Percentiles rank a stretch among this genome's conserved stretches.
These are phyloP conservation scores for Ensete ventricosum DNA, from an alignment of 176 grass and related monocot species.

Conservation along the genomic window DNA sequence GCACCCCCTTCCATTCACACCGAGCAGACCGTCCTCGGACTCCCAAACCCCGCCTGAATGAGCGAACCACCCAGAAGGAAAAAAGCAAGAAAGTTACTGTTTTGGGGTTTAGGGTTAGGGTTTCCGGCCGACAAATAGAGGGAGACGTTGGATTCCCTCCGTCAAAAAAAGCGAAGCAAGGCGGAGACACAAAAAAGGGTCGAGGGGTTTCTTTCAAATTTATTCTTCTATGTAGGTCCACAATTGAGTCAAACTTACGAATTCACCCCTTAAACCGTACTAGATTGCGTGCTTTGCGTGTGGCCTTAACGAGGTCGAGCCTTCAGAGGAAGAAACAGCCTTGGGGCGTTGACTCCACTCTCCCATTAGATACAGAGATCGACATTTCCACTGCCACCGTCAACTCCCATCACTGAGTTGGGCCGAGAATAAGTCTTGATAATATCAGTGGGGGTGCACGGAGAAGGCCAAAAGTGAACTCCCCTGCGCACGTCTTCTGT, in stretches of 20 bases:
- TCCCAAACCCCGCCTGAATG: not conserved
- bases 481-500: not conserved
- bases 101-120: not conserved
- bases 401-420: not conserved
- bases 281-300: not conserved
- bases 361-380: too few relatives aligned
- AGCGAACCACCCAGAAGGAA: not conserved
- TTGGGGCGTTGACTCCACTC: too few relatives aligned
- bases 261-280: not conserved
- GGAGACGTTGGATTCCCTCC: not conserved
- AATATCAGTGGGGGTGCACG: not conserved
- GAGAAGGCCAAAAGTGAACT: not conserved
- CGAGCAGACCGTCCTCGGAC: not conserved
- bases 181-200: not conserved
- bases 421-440: not conserved
- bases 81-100: not conserved
- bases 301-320: not conserved
- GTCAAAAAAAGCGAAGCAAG: not conserved
- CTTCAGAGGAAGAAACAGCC: not conserved
- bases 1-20: not conserved
- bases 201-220: not conserved
- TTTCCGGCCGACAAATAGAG: not conserved
- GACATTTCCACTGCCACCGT: not conserved
- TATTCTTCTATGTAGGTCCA: not conserved
- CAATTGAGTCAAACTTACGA: not conserved